Evolutionary conservation across 2,329 filamentous ascomycete genomes (phyloP).

Genomic region (Aspergillus calidoustus): DNA sequence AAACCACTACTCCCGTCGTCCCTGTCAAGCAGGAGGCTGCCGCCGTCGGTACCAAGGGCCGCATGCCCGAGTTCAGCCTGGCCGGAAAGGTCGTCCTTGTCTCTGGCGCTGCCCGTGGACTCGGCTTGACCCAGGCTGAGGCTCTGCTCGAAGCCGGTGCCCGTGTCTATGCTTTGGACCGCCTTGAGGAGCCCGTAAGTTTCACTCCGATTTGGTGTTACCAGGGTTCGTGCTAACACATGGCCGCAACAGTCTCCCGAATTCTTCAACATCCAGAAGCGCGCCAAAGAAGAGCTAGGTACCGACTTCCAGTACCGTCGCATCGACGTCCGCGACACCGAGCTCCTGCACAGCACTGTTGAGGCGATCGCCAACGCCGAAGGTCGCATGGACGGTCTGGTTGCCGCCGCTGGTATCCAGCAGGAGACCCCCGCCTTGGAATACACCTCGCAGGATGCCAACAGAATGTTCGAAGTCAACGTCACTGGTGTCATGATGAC

Average conservation of each 20-base stretch:
- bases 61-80: conserved; percentile 76
- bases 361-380: conserved; percentile 70
- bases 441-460: conserved; percentile 67
- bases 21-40: conserved; percentile 35
- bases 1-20: conserved; percentile 33
- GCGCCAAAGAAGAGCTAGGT: conserved; percentile 67
- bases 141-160: conserved; percentile 77
- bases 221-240: background rate
- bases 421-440: conserved; percentile 83
- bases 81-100: conserved; percentile 72
- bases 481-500: conserved; percentile 68
- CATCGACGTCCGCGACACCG: conserved; percentile 77
- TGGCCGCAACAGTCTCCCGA: conserved; percentile 50
- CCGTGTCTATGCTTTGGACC: conserved; percentile 54
- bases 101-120: conserved; percentile 71
- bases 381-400: conserved; percentile 76
- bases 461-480: conserved; percentile 66
- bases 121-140: conserved; percentile 75
- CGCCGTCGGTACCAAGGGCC: conserved; percentile 37
- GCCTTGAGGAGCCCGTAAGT: conserved; percentile 45
- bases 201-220: background rate
- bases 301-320: conserved; percentile 74
- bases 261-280: conserved; percentile 68
- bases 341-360: conserved; percentile 68
- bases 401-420: conserved; percentile 74